Evolutionary conservation across 805 yeast species (phyloP), one percentile per base, ranked within the genome.

Genomic region (Lachancea quebecensis): DNA sequence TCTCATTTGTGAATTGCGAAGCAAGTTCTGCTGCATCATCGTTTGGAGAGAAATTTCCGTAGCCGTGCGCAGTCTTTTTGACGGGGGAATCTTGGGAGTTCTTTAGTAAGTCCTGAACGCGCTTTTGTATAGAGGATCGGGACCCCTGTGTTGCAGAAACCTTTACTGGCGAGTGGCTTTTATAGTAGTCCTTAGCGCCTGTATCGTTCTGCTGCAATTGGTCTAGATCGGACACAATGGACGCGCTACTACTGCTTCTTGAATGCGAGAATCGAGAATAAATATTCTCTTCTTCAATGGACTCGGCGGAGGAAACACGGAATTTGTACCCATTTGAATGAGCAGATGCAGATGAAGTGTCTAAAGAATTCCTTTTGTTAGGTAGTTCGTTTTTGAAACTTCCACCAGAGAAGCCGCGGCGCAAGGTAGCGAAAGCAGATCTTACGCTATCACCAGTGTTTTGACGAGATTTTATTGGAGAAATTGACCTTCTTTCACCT

Each of bases 61-160:
- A 88, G 0, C 96, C 96, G 4, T 71, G 63, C 0, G 95, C 95
- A 0, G 91, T 80, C 54, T 77, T 81, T 14, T 66, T 59, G 0
- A 75, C 66, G 2, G 75, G 75, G 10, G 76, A 16, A 9, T 52
- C 56, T 11, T 54, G 54, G 6, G 61, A 53, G 17, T 49, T 50
- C 47, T 62, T 69, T 45, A 79, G 60, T 34, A 77, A 65, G 52
- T 70, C 70, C 38, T 73, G 74, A 60, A 80, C 78, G 52, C 85
- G 69, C 45, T 74, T 65, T 53, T 79, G 82, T 37, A 81, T 79
- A 0, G 75, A 68, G 27, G 36, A 16, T n/a, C 42, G 25, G 1
- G 47, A 18, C 3, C 32, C 42, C 3, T 32, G 39, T 16, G 44
- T 45, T 3, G 42, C 41, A 0, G 40, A 15, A 11, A 44, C 16